phyloP scores from a whole-genome alignment of 192 early-diverging fungal species.

The Coemansia sp. region DNA sequence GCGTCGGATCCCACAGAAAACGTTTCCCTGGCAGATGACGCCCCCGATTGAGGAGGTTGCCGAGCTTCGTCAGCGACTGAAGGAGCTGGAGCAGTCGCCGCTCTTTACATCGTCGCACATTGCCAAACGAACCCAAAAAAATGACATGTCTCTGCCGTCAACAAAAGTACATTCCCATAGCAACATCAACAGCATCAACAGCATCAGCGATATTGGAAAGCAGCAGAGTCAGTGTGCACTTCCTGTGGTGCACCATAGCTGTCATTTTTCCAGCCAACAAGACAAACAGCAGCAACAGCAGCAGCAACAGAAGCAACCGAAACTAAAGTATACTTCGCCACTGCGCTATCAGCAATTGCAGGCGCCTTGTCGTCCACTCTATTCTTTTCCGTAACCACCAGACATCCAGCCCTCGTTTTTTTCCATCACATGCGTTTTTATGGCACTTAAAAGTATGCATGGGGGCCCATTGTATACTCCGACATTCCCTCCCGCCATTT shows the following conservation, averaged over 20 bases:
- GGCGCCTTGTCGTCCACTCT: not conserved
- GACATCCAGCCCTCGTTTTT: not conserved
- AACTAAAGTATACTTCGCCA: not conserved
- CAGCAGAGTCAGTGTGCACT: not conserved
- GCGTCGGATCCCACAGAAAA: conserved; percentile 12
- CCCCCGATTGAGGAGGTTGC: conserved; percentile 48
- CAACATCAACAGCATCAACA: not conserved
- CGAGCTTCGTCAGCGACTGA: conserved; percentile 33
- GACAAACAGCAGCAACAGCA: not conserved
- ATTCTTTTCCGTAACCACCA: not conserved
- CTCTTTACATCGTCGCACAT: conserved; percentile 22
- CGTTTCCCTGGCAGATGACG: conserved; percentile 40
- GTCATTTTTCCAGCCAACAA: not conserved
- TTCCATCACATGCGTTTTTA: not conserved
- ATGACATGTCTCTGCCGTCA: not conserved
- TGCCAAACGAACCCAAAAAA: not conserved
- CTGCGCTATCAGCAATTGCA: not conserved
- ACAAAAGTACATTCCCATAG: not conserved
- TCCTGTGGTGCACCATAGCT: not conserved
- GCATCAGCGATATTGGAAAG: not conserved
- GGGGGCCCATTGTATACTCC: too few relatives aligned
- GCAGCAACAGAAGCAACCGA: not conserved
- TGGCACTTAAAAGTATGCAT: too few relatives aligned
- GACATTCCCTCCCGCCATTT: not conserved
- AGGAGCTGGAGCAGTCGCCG: conserved; percentile 42